These are phyloP conservation scores for Penicillium sp. DNA, from an alignment of 2,329 filamentous ascomycete species.

Conservation along the genomic window DNA sequence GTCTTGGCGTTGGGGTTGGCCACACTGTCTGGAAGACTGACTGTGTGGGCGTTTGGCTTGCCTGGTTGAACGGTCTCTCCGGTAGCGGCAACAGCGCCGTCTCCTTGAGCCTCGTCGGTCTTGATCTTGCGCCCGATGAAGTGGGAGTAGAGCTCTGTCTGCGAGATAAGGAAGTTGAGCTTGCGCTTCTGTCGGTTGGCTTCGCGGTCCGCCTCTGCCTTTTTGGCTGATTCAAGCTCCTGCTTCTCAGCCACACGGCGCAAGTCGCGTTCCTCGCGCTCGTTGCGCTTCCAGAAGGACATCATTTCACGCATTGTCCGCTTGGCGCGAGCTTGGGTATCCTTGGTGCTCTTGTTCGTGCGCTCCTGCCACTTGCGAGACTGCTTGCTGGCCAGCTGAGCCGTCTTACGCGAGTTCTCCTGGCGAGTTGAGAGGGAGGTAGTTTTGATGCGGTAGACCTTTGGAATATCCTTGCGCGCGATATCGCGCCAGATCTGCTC, in stretches of 20 bases:
- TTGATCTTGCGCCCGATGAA: constrained; percentile 99
- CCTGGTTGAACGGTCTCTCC: constrained; percentile 40
- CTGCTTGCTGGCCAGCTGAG: constrained; percentile 93
- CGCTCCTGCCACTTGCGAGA: constrained; percentile 95
- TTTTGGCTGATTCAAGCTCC: constrained; percentile 93
- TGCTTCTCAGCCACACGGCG: constrained; percentile 92
- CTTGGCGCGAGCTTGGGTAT: constrained; percentile 94
- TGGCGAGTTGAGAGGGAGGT: constrained; percentile 82
- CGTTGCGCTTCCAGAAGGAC: constrained; percentile 98
- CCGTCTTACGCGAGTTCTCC: constrained; percentile 97
- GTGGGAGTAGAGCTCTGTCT: constrained; percentile 97
- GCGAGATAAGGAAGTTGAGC: constrained; percentile 98
- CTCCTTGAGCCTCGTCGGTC: constrained; percentile 91
- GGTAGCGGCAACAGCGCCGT: constrained; percentile 64
- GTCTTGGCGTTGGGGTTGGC: constrained; percentile 64
- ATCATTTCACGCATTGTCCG: constrained; percentile 99
- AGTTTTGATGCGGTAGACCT: constrained; percentile 83
- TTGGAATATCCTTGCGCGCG: constrained; percentile 87
- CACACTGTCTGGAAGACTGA: constrained; percentile 48
- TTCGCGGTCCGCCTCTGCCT: constrained; percentile 95
- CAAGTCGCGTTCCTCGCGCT: constrained; percentile 91
- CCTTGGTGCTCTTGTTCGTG: constrained; percentile 98
- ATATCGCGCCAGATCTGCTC: constrained; percentile 97
- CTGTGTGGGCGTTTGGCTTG: constrained; percentile 37
- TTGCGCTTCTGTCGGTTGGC: constrained; percentile 97